A percentile compares a stretch with the other conserved stretches of the same genome.
Conservation (phyloP, 2,329 filamentous ascomycete genomes). For the Diaporthe sp. region DNA sequence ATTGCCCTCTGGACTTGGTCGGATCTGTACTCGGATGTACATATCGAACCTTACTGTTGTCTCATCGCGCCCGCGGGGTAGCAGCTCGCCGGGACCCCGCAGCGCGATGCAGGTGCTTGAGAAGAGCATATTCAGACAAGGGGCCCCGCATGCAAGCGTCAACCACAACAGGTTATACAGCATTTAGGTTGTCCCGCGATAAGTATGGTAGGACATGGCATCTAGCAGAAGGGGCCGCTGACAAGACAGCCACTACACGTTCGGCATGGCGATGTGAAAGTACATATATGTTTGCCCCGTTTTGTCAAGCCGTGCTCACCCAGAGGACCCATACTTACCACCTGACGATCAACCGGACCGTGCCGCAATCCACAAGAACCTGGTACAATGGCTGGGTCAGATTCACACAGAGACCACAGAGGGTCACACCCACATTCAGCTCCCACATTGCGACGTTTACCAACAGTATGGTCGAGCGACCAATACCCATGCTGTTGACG, state of each 20-base stretch:
- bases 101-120: neutral
- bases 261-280: neutral
- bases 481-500: neutral
- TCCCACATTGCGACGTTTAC: neutral
- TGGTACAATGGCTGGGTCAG: neutral
- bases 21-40: neutral
- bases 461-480: neutral
- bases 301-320: neutral
- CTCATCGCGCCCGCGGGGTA: neutral
- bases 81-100: constrained; percentile 1
- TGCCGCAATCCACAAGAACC: constrained; percentile 10
- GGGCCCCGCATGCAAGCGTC: neutral
- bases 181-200: neutral
- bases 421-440: neutral
- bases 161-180: neutral
- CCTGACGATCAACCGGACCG: constrained; percentile 25
- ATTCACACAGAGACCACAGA: neutral
- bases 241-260: neutral
- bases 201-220: too few species aligned
- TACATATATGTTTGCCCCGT: too few species aligned
- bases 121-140: neutral
- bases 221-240: too few species aligned
- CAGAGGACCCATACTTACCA: constrained; percentile 3
- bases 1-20: neutral
- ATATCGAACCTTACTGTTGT: neutral